Conservation (phyloP, 495 filamentous ascomycete genomes). For the Sphaerosporella brunnea region DNA sequence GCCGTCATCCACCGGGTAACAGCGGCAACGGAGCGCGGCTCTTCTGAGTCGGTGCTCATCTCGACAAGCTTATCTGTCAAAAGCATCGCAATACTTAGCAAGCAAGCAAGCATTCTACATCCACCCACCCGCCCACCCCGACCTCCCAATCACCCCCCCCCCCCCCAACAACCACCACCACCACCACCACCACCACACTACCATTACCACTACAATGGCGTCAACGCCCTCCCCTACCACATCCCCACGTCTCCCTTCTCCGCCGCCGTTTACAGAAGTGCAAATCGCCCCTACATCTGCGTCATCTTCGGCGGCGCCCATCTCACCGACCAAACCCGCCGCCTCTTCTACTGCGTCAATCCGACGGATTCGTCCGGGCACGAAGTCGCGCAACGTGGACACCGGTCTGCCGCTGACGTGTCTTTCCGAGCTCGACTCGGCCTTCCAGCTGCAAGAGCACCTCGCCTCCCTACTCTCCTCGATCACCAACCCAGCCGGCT, state of each 20-base stretch:
- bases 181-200: background rate
- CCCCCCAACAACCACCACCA: too few relatives aligned
- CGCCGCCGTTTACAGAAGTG: constrained; percentile 25
- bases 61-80: background rate
- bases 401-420: constrained; percentile 67
- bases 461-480: constrained; percentile 75
- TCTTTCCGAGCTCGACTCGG: constrained; percentile 76
- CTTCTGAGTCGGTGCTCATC: too few relatives aligned
- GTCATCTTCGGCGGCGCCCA: constrained; percentile 51
- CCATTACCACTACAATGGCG: background rate
- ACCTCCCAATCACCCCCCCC: too few relatives aligned
- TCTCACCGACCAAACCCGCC: constrained; percentile 38
- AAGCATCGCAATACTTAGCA: background rate
- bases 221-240: constrained; percentile 1
- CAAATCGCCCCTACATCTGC: constrained; percentile 13
- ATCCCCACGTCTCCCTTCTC: constrained; percentile 25
- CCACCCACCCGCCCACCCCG: too few relatives aligned
- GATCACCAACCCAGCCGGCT: constrained; percentile 39
- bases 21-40: too few relatives aligned
- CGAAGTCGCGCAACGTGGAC: constrained; percentile 75
- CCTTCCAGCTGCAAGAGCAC: constrained; percentile 97
- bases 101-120: too few relatives aligned
- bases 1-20: too few relatives aligned
- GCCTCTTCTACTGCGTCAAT: constrained; percentile 28
- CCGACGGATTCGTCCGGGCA: constrained; percentile 80